Base-by-base conservation (phyloP, 805 yeast species). In the Sungouiozyma ichnusensis region DNA sequence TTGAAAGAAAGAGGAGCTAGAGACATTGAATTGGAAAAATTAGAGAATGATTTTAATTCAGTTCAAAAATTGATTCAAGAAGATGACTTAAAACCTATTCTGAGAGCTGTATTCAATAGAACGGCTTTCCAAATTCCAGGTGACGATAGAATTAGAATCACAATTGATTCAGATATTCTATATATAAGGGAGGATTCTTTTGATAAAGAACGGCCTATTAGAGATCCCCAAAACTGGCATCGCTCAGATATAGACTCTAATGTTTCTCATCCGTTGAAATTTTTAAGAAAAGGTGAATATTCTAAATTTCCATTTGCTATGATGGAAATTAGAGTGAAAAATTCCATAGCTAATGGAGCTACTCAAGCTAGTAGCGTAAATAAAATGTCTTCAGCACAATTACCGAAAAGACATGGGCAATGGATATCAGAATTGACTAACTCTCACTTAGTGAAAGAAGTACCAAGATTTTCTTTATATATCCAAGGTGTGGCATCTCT, bases 71-170 rank as follows among this genome's bases (percentile, higher is more conserved):
- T 79, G 55, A 81, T 90, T 47, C 58, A 63, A 34, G 77, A 77
- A 41, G 71, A 79, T 51, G 73, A 77, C 46, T 70, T 90, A 48
- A 84, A 85, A 63, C 98, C 98, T 13, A 76, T 85, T 33, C 65
- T 92, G 59, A 79, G 97, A 66, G 76, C 96, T 9, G 76, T 81
- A 32, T 86, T 85, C 66, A 84, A 86, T 35, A 75, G 97, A 63
- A 85, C 95, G 4, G 97, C 97, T 2, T 90, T 92, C 70, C 97
- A 90, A 69, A 90, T 90, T 53, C 98, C 98, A 2, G 97, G 97
- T 44, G 97, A 92, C 60, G 94, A 88, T 60, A 76, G 90, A 56
- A 81, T 88, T 33, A 79, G 97, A 60, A 79, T 92, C 46, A 80
- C 85, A 36, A 85, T 90, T 48, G 97, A 90, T 64, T 81, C 94